Evolutionary conservation across 1,284 basidiomycete species (phyloP), one percentile per base, ranked within the genome.

Genomic region (Irpex rosettiformis): DNA sequence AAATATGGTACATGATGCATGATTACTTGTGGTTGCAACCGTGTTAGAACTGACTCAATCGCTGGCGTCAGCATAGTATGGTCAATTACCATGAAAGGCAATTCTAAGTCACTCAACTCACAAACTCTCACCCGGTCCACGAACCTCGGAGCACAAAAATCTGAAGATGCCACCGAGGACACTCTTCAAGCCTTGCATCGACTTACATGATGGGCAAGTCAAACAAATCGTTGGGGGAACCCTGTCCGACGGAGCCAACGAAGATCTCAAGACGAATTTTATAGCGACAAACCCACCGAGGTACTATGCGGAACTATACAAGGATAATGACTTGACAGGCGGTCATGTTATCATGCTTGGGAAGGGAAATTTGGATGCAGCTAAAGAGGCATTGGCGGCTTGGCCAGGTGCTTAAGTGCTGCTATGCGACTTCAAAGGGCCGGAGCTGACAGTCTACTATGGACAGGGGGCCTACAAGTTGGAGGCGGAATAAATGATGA

Each of bases 171-270:
- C 48, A 28, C 48, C 11, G 22, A 29, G 2, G 27, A 58, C 69
- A 27, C 62, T 66, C 37, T 99, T 99, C 77, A 83, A 91, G 57
- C 97, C 97, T 10, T 99, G 97, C 73, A 98, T 99, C 67, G 97
- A 99, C 74, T 82, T 99, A 25, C 97, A 99, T 75, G 84, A 88
- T 62, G 95, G 95, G 8, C 79, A 93, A 67, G 97, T 99, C 58
- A 99, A 99, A 75, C 97, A 99, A 76, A 99, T 99, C 61, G 94
- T 99, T 8, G 97, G 97, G 27, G 94, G 95, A 1, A 96, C 94
- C 1, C 80, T 99, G 29, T 88, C 86, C 7, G 86, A 93, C 33
- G 33, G 33, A 54, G 70, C 75, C 18, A 83, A 88, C 6, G 76
- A 80, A 18, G 75, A 76, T 37, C 82, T 98, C 61, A 85, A 84